Evolutionary conservation across 768 basidiomycete species (phyloP).

Genomic region (Multifurca ochricompacta): DNA sequence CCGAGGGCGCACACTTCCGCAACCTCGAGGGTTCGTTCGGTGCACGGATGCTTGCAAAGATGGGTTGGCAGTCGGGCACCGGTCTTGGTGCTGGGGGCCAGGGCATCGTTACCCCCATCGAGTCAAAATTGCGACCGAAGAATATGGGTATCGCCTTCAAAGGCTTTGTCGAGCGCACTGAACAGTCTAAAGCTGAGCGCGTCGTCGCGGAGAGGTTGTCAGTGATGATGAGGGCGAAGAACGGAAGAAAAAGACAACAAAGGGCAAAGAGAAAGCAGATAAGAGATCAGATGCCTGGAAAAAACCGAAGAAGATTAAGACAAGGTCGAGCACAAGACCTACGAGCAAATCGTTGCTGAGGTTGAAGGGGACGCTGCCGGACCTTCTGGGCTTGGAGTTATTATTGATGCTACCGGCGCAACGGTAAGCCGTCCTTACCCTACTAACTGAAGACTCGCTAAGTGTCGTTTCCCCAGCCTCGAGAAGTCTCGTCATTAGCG

Average conservation of each 20-base stretch:
- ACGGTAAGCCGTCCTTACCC: conserved; percentile 47
- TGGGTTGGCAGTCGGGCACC: conserved; percentile 85
- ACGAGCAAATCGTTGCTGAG: conserved; percentile 91
- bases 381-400: conserved; percentile 62
- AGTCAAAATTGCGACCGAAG: conserved; percentile 76
- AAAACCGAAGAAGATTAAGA: conserved; percentile 75
- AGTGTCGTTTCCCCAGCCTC: conserved; percentile 41
- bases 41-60: conserved; percentile 85
- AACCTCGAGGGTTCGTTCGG: conserved; percentile 74
- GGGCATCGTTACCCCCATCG: conserved; percentile 84
- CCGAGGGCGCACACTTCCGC: conserved; percentile 75
- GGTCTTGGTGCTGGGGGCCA: conserved; percentile 70
- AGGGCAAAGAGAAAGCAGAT: conserved; percentile 38
- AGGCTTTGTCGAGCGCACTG: conserved; percentile 84
- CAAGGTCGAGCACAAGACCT: conserved; percentile 90
- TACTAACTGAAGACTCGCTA: conserved; percentile 11
- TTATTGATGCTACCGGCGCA: conserved; percentile 92
- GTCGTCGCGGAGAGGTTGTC: conserved; percentile 60
- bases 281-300: conserved; percentile 78
- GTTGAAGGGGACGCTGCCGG: conserved; percentile 51
- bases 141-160: conserved; percentile 82
- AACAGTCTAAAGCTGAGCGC: conserved; percentile 78
- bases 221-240: conserved; percentile 64
- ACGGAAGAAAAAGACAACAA: conserved; percentile 41
- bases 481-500: conserved; percentile 80